Evolutionary conservation across 768 basidiomycete genomes (phyloP), one percentile per base, ranked within the genome.

Genomic region (Mycena olivaceomarginata): DNA sequence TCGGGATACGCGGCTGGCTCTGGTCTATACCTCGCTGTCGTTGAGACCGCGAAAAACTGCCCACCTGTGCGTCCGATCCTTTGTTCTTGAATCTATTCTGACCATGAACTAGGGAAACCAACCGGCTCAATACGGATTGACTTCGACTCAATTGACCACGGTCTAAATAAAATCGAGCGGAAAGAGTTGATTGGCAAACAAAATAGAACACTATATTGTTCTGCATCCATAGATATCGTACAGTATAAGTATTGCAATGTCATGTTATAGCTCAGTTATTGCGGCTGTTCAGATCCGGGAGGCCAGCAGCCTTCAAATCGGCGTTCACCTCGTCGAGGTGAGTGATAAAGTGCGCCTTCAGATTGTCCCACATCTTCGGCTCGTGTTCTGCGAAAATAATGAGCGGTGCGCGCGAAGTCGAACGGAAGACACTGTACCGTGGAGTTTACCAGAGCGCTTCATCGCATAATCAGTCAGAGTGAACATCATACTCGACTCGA

Each of bases 391-490:
- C 16, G 12, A 60, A 53, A 53, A 41, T 59, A 31, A 25, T 76
- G 59, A 48, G 68, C 0, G 25, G 37, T 8, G 37, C 12, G 41
- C 76, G 15, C 7, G 48, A 9, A 16, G 72, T 60, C 12, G n/a
- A 39, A 13, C 41, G 60, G 16, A 8, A 15, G 20, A 82, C 88
- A 60, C 31, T 31, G 31, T 75, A 92, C 92, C 89, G 76, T 93
- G 92, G 13, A 93, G 85, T 73, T 91, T 92, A 18, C 91, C 92
- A 22, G 90, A 89, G 43, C 90, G 84, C 64, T 92, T 89, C 86
- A 92, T 91, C 1, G 93, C 93, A 76, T 86, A 94, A 77, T 94
- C 93, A 8, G 93, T 93, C 53, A 93, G 86, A 0, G 91, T 92
- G 79, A 93, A 88, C 85, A 90, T 90, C 87, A 93, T 90, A 78